These are phyloP conservation scores for Saturnispora halmiae DNA, from an alignment of 805 yeast species.

Conservation along the genomic window DNA sequence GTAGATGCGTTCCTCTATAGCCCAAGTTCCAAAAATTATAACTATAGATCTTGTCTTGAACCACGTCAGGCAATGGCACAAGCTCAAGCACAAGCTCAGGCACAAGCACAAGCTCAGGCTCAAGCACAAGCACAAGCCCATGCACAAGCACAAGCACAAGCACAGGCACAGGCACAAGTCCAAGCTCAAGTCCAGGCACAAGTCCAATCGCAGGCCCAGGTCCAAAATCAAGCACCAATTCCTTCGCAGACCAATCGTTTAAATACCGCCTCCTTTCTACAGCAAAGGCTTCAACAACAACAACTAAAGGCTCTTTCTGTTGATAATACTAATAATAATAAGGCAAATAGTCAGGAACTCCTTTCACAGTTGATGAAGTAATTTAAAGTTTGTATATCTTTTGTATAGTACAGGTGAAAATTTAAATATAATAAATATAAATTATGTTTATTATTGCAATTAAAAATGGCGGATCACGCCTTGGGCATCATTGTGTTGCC, in stretches of 20 bases:
- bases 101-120: conserved; percentile 11
- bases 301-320: conserved; percentile 4
- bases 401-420: no score
- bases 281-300: conserved; percentile 10
- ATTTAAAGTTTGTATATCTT: neutral
- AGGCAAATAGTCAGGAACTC: conserved; percentile 7
- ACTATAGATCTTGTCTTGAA: conserved; percentile 17
- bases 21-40: conserved; percentile 28
- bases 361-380: conserved; percentile 8
- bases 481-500: conserved; percentile 1
- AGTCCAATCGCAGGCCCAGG: no score
- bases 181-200: no score
- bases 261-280: conserved; percentile 8
- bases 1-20: conserved; percentile 27
- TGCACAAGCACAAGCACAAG: neutral
- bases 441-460: no score
- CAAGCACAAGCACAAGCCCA: neutral
- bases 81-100: conserved; percentile 10
- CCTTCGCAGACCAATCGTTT: no score
- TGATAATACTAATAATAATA: neutral
- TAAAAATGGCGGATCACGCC: no score
- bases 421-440: no score
- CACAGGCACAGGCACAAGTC: no score
- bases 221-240: no score
- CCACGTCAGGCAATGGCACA: conserved; percentile 12